These are phyloP conservation scores for Hypoxylon sp. DNA, from an alignment of 2,329 filamentous ascomycete species.

Conservation along the genomic window DNA sequence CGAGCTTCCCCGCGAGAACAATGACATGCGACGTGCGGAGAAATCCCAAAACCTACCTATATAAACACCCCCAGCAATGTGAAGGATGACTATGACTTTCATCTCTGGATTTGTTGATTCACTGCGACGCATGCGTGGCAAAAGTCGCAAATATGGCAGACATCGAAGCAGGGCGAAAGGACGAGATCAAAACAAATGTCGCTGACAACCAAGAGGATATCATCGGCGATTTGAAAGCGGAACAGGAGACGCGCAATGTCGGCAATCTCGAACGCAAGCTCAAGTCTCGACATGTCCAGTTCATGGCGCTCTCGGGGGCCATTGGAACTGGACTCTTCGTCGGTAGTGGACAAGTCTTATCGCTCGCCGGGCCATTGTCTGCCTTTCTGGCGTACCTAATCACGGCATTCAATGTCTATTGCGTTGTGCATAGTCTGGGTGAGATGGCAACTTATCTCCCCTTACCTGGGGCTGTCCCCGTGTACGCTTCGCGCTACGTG, in stretches of 20 bases:
- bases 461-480: conserved; percentile 67
- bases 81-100: conserved; percentile 1
- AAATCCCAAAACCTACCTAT: conserved; percentile 10
- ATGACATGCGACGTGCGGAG: conserved; percentile 24
- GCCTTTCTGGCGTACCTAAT: conserved; percentile 60
- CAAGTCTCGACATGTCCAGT: conserved; percentile 61
- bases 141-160: conserved; percentile 45
- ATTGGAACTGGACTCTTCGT: conserved; percentile 64
- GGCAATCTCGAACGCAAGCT: conserved; percentile 58
- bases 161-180: conserved; percentile 42
- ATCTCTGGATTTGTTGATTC: neutral
- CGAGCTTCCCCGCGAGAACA: conserved; percentile 40
- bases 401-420: conserved; percentile 65
- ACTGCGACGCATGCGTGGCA: conserved; percentile 1
- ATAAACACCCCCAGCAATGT: neutral
- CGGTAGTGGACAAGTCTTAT: conserved; percentile 61
- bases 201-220: conserved; percentile 42
- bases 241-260: conserved; percentile 53
- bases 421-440: conserved; percentile 65
- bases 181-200: conserved; percentile 31
- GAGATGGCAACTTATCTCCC: conserved; percentile 76
- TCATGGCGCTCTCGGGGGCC: conserved; percentile 60
- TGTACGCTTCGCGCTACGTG: conserved; percentile 65
- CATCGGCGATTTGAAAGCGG: conserved; percentile 43
- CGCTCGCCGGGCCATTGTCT: conserved; percentile 60